Conservation (phyloP, 1,284 basidiomycete genomes). For the Malassezia dermatis region DNA sequence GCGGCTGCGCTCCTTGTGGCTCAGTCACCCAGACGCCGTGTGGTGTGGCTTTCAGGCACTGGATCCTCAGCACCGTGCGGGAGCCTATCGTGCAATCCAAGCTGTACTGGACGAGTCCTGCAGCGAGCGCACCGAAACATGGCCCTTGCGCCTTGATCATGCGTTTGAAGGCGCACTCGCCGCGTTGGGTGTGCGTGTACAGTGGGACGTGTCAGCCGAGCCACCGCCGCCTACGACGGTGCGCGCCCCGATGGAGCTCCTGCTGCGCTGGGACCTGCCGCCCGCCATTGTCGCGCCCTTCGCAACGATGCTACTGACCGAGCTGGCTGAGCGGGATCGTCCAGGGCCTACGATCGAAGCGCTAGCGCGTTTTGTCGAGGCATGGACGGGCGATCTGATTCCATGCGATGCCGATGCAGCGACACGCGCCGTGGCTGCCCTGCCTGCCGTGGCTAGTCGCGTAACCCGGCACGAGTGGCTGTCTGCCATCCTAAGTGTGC, state of each 20-base stretch:
- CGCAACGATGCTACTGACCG: background rate
- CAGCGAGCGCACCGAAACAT: background rate
- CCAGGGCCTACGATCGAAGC: background rate
- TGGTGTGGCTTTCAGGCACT: background rate
- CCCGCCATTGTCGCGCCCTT: background rate
- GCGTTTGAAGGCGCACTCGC: background rate
- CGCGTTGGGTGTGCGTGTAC: background rate
- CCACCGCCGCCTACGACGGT: background rate
- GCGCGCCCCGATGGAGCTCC: background rate
- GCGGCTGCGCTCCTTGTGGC: slow-evolving; percentile 1
- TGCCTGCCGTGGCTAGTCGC: background rate
- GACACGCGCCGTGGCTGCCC: background rate
- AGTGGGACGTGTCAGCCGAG: background rate
- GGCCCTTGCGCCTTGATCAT: background rate
- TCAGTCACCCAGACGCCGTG: slow-evolving; percentile 3
- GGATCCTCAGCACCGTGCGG: background rate
- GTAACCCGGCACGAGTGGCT: background rate
- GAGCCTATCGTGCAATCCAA: background rate
- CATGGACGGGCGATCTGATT: background rate
- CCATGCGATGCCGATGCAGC: background rate
- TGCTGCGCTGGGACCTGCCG: slow-evolving; percentile 2
- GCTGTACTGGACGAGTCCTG: background rate
- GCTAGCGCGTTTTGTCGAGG: background rate
- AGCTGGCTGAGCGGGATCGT: background rate
- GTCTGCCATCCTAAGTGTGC: background rate